Percentiles rank a stretch among this genome's conserved stretches.
Evolutionary conservation across 768 basidiomycete genomes (phyloP).

Genomic region (Cubamyces lactineus): DNA sequence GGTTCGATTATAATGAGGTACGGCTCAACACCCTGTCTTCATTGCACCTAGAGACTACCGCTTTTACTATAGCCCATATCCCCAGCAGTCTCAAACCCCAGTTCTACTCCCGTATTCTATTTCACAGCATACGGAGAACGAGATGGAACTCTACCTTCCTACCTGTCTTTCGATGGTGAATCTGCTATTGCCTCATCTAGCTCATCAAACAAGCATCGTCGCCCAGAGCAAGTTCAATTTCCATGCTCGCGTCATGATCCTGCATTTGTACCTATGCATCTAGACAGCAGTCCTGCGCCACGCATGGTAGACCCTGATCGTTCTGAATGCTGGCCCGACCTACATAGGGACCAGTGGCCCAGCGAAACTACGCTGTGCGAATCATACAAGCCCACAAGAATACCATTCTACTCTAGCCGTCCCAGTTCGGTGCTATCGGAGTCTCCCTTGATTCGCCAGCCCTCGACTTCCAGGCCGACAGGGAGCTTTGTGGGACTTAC

Average conservation of each 20-base stretch:
- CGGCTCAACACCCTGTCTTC: too few relatives aligned
- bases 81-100: too few relatives aligned
- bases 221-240: not conserved
- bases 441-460: not conserved
- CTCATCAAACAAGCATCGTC: too few relatives aligned
- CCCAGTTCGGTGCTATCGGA: not conserved
- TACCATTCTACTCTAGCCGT: conserved; percentile 7
- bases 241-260: not conserved
- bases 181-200: too few relatives aligned
- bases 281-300: conserved; percentile 24
- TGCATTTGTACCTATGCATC: conserved; percentile 19
- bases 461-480: not conserved
- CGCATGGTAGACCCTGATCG: not conserved
- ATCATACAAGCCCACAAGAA: conserved; percentile 12
- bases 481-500: not conserved
- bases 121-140: too few relatives aligned
- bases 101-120: too few relatives aligned
- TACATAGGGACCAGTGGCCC: not conserved
- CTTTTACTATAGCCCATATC: too few relatives aligned
- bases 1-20: too few relatives aligned
- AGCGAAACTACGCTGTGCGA: too few relatives aligned
- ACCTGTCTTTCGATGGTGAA: too few relatives aligned
- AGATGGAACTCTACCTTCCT: too few relatives aligned
- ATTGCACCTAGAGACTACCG: too few relatives aligned
- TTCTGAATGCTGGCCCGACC: conserved; percentile 3